Evolutionary conservation across 176 grass and related monocot genomes (phyloP), one percentile per base, ranked within the genome.

Genomic region (Bolboschoenus planiculmis): DNA sequence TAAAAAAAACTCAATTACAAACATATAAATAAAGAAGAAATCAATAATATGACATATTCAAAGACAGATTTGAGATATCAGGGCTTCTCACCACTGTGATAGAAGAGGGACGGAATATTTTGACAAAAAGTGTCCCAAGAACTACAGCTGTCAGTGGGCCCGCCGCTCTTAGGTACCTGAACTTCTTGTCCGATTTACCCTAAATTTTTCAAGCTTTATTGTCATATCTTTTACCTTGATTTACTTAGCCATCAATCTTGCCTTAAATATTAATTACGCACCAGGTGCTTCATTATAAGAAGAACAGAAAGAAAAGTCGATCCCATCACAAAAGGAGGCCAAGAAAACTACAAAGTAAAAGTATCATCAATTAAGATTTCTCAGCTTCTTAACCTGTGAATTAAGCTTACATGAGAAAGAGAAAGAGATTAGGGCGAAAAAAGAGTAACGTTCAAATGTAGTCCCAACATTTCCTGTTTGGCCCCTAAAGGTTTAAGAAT

Each of bases 281-380:
- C 95, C 83, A 92, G 64, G 30, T 92, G 85, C 81, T 97, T 94
- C 92, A 94, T 94, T 66, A 67, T 78, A 83, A 97, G 88, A 88
- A 97, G 95, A 91, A 92, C 78, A 34, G 59, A 59, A 62, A 97
- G 92, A 81, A 97, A 91, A 67, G 10, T 78, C 36, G 87, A 97
- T 88, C 95, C 95, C 92, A 91, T 91, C 10, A 97, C 78, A 85
- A 97, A 97, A 78, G 92, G 95, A 46, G 87, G 95, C 92, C 95
- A 97, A 31, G 85, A 92, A 59, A 97, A 97, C 94, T 97, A 83
- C 75, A 87, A 89, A 93, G 71, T 27, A 7, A 83, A 83, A 77
- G 37, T 55, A 26, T 7, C 20, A 50, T 14, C 29, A 66, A 58
- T 21, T 7, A 1, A 36, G 13, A 60, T 60, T 23, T 37, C 21